These are phyloP conservation scores for Xenoacremonium recifei DNA, from an alignment of 2,329 filamentous ascomycete genomes.

Conservation along the genomic window DNA sequence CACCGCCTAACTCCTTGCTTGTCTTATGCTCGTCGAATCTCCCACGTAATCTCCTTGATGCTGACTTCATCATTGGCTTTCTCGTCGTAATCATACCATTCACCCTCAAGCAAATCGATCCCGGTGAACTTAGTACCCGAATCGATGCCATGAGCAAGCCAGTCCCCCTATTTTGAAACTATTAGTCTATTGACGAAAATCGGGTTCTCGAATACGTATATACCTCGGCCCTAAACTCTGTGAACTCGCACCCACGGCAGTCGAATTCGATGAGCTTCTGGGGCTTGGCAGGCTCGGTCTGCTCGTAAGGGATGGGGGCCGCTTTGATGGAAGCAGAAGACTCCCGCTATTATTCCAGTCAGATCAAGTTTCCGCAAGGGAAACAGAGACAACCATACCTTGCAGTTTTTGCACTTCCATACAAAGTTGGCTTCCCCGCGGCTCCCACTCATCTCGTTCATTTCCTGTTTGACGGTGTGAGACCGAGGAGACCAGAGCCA, in stretches of 20 bases:
- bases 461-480: slow-evolving; percentile 60
- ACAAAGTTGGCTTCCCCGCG: slow-evolving; percentile 97
- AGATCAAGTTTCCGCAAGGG: slow-evolving; percentile 1
- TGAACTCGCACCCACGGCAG: slow-evolving; percentile 90
- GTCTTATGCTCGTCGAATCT: slow-evolving; percentile 72
- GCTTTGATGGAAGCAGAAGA: slow-evolving; percentile 82
- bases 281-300: slow-evolving; percentile 67
- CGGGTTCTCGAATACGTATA: background rate
- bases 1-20: no score
- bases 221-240: slow-evolving; percentile 87
- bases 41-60: slow-evolving; percentile 86
- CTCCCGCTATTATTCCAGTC: slow-evolving; percentile 59
- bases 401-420: slow-evolving; percentile 99
- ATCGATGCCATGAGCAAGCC: slow-evolving; percentile 79
- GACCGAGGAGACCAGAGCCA: background rate
- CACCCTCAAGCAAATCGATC: slow-evolving; percentile 83
- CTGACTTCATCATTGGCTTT: slow-evolving; percentile 90
- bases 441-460: slow-evolving; percentile 87
- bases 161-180: slow-evolving; percentile 69
- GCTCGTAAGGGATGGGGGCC: slow-evolving; percentile 69
- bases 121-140: slow-evolving; percentile 77
- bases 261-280: slow-evolving; percentile 88
- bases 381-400: slow-evolving; percentile 56
- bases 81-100: slow-evolving; percentile 98
- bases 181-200: slow-evolving; percentile 1